Conservation (phyloP, 2,329 filamentous ascomycete genomes). For the Corniculantispora saksenae region DNA sequence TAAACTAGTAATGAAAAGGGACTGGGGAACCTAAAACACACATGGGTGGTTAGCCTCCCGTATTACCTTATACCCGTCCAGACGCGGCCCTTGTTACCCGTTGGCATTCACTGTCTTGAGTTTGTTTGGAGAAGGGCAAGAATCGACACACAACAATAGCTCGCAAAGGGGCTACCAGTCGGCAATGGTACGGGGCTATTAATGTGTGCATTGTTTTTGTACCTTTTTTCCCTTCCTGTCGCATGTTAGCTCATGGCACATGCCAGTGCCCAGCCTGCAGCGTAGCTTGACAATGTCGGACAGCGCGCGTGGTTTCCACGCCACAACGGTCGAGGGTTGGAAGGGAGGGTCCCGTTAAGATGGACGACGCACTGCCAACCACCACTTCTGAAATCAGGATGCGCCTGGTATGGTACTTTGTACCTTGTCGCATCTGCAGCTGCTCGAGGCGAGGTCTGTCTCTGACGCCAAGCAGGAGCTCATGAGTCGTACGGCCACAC, state of each 20-base stretch:
- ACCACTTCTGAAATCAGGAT: conserved; percentile 1
- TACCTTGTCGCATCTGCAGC: neutral
- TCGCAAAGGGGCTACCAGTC: neutral
- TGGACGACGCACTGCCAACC: neutral
- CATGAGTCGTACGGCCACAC: conserved; percentile 11
- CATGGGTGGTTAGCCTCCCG: conserved; percentile 1
- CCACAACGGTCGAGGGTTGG: conserved; percentile 11
- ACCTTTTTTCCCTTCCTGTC: neutral
- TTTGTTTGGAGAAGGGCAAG: conserved; percentile 9
- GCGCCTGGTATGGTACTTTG: neutral
- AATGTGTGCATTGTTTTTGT: neutral
- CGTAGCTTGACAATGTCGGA: neutral
- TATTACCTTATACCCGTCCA: conserved; percentile 9
- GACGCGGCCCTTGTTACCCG: conserved; percentile 4
- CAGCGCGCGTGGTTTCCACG: neutral
- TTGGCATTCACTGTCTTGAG: conserved; percentile 15
- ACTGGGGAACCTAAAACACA: conserved; percentile 18
- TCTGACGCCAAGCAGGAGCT: conserved; percentile 7
- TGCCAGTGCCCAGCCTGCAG: neutral
- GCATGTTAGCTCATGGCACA: neutral
- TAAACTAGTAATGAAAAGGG: conserved; percentile 8
- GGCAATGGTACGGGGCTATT: neutral
- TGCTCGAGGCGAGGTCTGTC: neutral
- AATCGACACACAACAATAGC: neutral
- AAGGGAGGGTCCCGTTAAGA: neutral